phyloP scores from a whole-genome alignment of 1,139 yeast genomes.

The Candida pseudoviswanathii region DNA sequence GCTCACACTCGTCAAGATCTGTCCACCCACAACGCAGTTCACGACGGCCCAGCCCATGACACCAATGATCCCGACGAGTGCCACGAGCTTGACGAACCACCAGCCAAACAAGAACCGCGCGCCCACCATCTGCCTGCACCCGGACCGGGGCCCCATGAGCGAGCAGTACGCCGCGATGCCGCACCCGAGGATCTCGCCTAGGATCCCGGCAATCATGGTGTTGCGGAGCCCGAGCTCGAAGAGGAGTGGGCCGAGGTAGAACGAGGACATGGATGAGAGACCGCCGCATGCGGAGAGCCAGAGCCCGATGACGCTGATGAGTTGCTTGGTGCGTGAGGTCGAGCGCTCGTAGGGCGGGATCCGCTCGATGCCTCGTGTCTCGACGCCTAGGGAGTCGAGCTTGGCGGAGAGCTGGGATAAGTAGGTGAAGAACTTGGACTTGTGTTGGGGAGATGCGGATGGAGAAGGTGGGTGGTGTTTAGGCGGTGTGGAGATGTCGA shows the following conservation, averaged over 20 bases:
- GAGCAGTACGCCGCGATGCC: not conserved
- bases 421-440: not conserved
- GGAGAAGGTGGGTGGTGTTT: too few relatives aligned
- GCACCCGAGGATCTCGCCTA: not conserved
- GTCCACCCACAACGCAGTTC: not conserved
- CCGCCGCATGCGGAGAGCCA: not conserved
- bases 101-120: not conserved
- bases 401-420: constrained; percentile 16
- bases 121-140: not conserved
- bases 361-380: not conserved
- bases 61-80: not conserved
- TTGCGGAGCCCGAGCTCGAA: not conserved
- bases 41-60: not conserved
- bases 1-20: not conserved
- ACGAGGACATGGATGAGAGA: not conserved
- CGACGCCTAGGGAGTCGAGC: not conserved
- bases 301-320: not conserved
- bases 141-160: not conserved
- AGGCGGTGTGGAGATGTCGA: not conserved
- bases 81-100: not conserved
- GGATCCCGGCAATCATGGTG: not conserved
- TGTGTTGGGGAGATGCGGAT: not conserved
- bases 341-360: not conserved
- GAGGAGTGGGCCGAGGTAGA: not conserved
- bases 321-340: not conserved